These are phyloP conservation scores for Hippophae rhamnoides DNA, from an alignment of 306 rosid genomes.

Conservation along the genomic window DNA sequence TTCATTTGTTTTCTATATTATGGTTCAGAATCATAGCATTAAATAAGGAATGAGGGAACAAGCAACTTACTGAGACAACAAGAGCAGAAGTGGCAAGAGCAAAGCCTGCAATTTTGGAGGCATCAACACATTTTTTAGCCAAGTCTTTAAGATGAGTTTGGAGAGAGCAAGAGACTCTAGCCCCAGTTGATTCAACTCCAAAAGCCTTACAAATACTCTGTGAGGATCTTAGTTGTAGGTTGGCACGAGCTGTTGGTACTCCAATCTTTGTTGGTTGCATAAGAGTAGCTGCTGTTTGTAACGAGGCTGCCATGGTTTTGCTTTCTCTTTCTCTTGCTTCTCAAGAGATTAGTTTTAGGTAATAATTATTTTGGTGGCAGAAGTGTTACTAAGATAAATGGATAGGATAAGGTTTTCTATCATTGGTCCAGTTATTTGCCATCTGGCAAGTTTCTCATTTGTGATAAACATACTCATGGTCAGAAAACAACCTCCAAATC, in stretches of 20 bases:
- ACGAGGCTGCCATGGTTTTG: conserved; percentile 82
- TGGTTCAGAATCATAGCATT: background rate
- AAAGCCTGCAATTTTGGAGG: conserved; percentile 81
- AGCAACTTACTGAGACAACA: conserved; percentile 67
- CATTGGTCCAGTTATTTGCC: conserved; percentile 43
- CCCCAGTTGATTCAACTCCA: conserved; percentile 30
- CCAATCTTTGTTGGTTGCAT: conserved; percentile 77
- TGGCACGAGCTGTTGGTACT: conserved; percentile 16
- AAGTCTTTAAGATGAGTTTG: conserved; percentile 56
- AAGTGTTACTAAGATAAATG: conserved; percentile 43
- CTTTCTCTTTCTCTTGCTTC: conserved; percentile 3
- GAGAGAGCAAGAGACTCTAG: conserved; percentile 46
- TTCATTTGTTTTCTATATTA: too few species aligned
- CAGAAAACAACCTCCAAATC: background rate
- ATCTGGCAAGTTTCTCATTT: conserved; percentile 35
- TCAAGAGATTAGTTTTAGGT: conserved; percentile 20
- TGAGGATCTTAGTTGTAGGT: conserved; percentile 51
- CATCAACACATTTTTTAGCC: conserved; percentile 57
- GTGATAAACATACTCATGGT: conserved; percentile 31
- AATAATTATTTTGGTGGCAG: conserved; percentile 41
- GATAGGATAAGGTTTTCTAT: conserved; percentile 74
- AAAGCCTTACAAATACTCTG: conserved; percentile 39
- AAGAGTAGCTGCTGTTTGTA: conserved; percentile 84
- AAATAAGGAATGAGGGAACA: background rate
- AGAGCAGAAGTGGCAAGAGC: conserved; percentile 99